Evolutionary conservation across 1,284 basidiomycete genomes (phyloP).

Genomic region (Microstroma glucosiphilum): DNA sequence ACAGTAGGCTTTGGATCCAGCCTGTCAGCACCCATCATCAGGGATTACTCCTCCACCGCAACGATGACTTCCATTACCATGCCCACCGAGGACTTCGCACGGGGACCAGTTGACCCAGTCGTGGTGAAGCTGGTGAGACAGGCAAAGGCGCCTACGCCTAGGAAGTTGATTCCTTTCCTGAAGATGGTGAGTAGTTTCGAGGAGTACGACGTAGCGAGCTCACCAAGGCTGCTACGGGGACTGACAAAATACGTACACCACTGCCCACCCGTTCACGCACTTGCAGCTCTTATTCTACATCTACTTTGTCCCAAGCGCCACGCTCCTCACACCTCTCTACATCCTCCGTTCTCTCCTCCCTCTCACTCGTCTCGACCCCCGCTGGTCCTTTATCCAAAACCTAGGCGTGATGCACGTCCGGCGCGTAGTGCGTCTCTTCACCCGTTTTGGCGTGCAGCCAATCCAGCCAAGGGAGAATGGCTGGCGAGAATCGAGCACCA

Average conservation of each 20-base stretch:
- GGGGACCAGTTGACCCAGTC: constrained; percentile 17
- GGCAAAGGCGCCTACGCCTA: constrained; percentile 22
- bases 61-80: too few species aligned
- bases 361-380: constrained; percentile 21
- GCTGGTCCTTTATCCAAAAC: constrained; percentile 30
- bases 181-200: constrained; percentile 19
- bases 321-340: constrained; percentile 28
- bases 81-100: too few species aligned
- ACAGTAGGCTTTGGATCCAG: too few species aligned
- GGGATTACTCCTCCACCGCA: too few species aligned
- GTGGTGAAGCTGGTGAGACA: constrained; percentile 22
- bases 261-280: not conserved
- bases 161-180: constrained; percentile 21
- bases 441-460: constrained; percentile 38
- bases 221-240: not conserved
- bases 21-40: too few species aligned
- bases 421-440: constrained; percentile 32
- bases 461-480: constrained; percentile 39
- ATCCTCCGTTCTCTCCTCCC: constrained; percentile 32
- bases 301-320: constrained; percentile 34
- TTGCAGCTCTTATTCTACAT: constrained; percentile 29
- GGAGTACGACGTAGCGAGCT: not conserved
- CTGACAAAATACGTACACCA: not conserved
- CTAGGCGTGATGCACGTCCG: constrained; percentile 31
- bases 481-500: constrained; percentile 31